phyloP scores from a whole-genome alignment of 2,329 filamentous ascomycete genomes.

The Apiospora phragmitis region DNA sequence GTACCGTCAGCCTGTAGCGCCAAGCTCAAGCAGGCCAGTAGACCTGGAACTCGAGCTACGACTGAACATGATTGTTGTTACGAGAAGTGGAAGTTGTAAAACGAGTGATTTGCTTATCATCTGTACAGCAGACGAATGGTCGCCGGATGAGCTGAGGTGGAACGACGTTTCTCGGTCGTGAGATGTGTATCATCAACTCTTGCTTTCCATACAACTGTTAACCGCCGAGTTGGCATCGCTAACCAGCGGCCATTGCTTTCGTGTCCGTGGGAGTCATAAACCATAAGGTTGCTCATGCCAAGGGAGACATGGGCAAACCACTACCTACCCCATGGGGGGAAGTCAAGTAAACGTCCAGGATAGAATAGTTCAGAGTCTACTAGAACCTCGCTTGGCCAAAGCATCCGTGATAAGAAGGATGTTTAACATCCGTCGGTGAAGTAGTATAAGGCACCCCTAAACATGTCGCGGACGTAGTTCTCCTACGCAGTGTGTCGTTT shows the following conservation, averaged over 20 bases:
- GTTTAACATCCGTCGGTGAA: not conserved
- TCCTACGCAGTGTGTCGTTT: not conserved
- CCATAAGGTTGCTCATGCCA: not conserved
- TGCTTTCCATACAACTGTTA: not conserved
- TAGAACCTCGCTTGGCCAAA: not conserved
- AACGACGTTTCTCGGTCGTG: not conserved
- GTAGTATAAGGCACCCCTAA: not conserved
- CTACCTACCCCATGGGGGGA: not conserved
- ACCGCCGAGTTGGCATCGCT: not conserved
- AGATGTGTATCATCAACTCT: not conserved
- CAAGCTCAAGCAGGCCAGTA: too few species aligned
- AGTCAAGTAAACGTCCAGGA: not conserved
- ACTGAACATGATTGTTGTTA: not conserved
- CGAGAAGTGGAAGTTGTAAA: too few species aligned
- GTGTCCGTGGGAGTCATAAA: not conserved
- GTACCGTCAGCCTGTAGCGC: too few species aligned
- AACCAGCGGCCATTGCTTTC: not conserved
- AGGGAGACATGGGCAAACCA: not conserved
- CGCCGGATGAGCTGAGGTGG: not conserved
- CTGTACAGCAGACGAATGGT: too few species aligned
- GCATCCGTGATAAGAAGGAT: not conserved
- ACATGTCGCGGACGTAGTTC: not conserved
- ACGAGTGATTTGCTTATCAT: not conserved
- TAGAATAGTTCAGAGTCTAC: not conserved
- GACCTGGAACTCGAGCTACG: too few species aligned